Evolutionary conservation across 2,329 filamentous ascomycete species (phyloP).

Genomic region (Nothophoma quercina): DNA sequence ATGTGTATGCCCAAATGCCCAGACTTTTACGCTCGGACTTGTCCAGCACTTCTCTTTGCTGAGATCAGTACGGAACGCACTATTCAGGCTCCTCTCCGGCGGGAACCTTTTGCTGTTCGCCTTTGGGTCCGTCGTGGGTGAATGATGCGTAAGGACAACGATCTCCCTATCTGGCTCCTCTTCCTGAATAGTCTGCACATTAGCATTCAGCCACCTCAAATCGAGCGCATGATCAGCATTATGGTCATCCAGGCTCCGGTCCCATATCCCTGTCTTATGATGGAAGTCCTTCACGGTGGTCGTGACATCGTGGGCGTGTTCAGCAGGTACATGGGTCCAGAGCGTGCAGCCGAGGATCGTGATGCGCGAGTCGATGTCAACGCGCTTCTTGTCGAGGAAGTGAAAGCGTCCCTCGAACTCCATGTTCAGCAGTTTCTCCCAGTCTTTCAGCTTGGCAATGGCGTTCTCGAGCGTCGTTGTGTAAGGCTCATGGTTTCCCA

Average conservation of each 20-base stretch:
- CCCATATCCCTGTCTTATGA: neutral
- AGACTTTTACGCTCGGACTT: constrained; percentile 4
- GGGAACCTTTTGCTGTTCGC: constrained; percentile 5
- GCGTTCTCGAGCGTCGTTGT: constrained; percentile 1
- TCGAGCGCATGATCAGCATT: constrained; percentile 8
- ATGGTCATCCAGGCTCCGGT: constrained; percentile 7
- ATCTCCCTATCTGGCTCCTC: neutral
- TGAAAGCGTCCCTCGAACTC: constrained; percentile 7
- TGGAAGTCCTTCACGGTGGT: constrained; percentile 1
- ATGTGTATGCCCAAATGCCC: constrained; percentile 11
- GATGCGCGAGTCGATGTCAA: neutral
- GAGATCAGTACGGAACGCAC: constrained; percentile 7
- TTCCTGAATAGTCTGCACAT: neutral
- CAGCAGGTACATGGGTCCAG: constrained; percentile 6
- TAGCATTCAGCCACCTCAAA: constrained; percentile 4
- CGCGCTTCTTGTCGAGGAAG: constrained; percentile 5
- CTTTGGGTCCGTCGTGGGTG: neutral
- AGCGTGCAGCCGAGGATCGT: constrained; percentile 21
- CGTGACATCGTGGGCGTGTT: constrained; percentile 4
- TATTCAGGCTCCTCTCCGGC: constrained; percentile 4
- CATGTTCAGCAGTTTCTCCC: neutral
- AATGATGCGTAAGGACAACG: constrained; percentile 7
- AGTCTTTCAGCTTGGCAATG: neutral
- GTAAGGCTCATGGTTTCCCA: constrained; percentile 11
- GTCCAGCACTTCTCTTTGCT: constrained; percentile 9